Conservation (phyloP, 352 stramenopile genomes). For the Pythium phragmitis region DNA sequence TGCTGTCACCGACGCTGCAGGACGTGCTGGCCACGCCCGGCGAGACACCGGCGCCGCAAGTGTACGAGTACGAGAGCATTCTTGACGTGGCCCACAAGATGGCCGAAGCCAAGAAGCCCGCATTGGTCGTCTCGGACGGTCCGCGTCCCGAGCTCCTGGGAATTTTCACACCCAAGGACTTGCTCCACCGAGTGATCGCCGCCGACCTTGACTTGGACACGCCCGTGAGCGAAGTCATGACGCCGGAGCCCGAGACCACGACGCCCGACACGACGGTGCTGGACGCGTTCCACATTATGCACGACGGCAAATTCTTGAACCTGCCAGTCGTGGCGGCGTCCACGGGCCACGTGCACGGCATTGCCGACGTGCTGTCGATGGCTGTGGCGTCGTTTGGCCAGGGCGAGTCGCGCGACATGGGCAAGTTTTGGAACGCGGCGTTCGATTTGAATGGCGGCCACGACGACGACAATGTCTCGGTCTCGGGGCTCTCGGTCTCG, state of each 20-base stretch:
- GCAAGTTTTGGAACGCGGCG: constrained; percentile 75
- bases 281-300: constrained; percentile 98
- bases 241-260: constrained; percentile 93
- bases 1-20: constrained; percentile 79
- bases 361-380: constrained; percentile 83
- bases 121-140: constrained; percentile 68
- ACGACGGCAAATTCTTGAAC: constrained; percentile 97
- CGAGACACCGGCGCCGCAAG: constrained; percentile 71
- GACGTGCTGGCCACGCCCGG: constrained; percentile 65
- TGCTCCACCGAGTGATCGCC: constrained; percentile 95
- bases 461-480: constrained; percentile 47
- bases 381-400: constrained; percentile 72
- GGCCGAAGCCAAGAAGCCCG: constrained; percentile 73
- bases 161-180: constrained; percentile 98
- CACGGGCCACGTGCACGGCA: constrained; percentile 71
- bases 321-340: constrained; percentile 91
- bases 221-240: constrained; percentile 93
- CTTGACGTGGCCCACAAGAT: constrained; percentile 76
- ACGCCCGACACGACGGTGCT: constrained; percentile 93
- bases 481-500: constrained; percentile 27
- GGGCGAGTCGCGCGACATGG: constrained; percentile 67
- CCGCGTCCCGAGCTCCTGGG: constrained; percentile 83
- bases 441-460: constrained; percentile 53
- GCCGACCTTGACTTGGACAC: constrained; percentile 89
- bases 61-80: constrained; percentile 70